Conservation (phyloP, 2,329 filamentous ascomycete genomes). For the Fusarium ambrosium region DNA sequence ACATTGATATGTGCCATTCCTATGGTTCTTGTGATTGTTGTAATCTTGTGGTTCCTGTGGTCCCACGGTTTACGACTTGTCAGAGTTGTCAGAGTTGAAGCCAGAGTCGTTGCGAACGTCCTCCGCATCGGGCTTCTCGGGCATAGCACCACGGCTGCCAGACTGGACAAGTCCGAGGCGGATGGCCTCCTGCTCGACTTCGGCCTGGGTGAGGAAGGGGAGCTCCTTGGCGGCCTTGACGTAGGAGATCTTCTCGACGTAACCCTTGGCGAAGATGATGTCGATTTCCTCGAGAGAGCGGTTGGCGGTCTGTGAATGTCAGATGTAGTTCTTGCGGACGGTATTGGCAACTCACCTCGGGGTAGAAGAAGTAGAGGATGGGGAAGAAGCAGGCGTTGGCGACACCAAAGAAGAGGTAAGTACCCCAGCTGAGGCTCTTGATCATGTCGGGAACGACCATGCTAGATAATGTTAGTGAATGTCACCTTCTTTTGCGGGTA, state of each 20-base stretch:
- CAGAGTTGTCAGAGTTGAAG: conserved; percentile 39
- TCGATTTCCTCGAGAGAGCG: conserved; percentile 68
- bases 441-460: conserved; percentile 76
- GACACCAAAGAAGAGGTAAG: conserved; percentile 63
- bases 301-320: conserved; percentile 50
- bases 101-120: conserved; percentile 37
- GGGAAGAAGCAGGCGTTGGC: conserved; percentile 67
- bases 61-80: conserved; percentile 27
- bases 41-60: not conserved
- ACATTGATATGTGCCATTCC: not conserved
- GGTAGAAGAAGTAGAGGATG: conserved; percentile 63
- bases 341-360: conserved; percentile 43
- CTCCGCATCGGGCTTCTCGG: conserved; percentile 33
- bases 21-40: not conserved
- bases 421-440: conserved; percentile 67
- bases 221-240: conserved; percentile 70
- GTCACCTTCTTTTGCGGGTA: fast-evolving
- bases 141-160: conserved; percentile 29
- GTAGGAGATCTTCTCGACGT: conserved; percentile 70
- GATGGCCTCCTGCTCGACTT: conserved; percentile 64
- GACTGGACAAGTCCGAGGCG: conserved; percentile 41
- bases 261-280: conserved; percentile 71
- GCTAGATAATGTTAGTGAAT: not conserved
- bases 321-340: not conserved
- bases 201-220: conserved; percentile 63